Conservation (phyloP, 2,329 filamentous ascomycete species). For the Knufia petricola region DNA sequence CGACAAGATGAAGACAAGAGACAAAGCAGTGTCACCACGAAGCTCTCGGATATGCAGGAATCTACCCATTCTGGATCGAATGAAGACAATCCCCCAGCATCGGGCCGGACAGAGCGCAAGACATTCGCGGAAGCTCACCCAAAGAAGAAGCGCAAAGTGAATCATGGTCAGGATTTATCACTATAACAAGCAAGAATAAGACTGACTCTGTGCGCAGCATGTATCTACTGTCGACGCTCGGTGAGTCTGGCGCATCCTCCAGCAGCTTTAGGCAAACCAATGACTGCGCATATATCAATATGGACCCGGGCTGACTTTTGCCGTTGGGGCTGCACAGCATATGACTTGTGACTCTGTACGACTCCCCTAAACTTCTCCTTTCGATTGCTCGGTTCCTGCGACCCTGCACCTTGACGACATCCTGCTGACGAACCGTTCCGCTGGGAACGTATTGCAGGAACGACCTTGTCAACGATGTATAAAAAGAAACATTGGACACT, state of each 20-base stretch:
- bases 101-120: slow-evolving; percentile 15
- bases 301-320: slow-evolving; percentile 35
- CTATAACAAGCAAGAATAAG: slow-evolving; percentile 15
- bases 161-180: slow-evolving; percentile 58
- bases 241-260: slow-evolving; percentile 50
- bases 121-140: slow-evolving; percentile 46
- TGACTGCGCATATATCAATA: slow-evolving; percentile 2
- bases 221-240: slow-evolving; percentile 82
- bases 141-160: slow-evolving; percentile 81
- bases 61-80: slow-evolving; percentile 12
- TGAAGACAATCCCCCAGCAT: slow-evolving; percentile 17
- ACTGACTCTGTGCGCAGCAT: slow-evolving; percentile 51
- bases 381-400: slow-evolving; percentile 16
- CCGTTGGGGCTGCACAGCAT: slow-evolving; percentile 52
- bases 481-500: slow-evolving; percentile 95
- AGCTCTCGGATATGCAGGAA: slow-evolving; percentile 13
- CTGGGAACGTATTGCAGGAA: slow-evolving; percentile 51
- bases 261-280: neutral
- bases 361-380: slow-evolving; percentile 21
- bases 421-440: slow-evolving; percentile 29
- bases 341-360: slow-evolving; percentile 81
- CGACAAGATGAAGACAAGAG: slow-evolving; percentile 18
- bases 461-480: slow-evolving; percentile 95
- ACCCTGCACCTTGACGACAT: slow-evolving; percentile 14
- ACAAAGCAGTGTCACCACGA: slow-evolving; percentile 17